Evolutionary conservation across 805 yeast genomes (phyloP).

Genomic region (Suhomyces vadensis): DNA sequence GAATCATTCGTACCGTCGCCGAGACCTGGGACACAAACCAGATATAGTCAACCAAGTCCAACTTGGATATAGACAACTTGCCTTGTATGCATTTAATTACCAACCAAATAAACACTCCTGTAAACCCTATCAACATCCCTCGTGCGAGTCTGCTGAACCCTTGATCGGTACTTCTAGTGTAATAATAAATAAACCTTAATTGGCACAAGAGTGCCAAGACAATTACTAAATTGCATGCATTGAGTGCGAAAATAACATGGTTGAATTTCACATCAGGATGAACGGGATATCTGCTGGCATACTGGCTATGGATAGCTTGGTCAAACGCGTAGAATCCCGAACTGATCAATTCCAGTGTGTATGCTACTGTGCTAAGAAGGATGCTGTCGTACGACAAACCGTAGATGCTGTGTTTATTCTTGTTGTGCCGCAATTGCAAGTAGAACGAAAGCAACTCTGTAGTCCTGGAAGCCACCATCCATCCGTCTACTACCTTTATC

Average conservation of each 20-base stretch:
- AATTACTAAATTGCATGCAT: neutral
- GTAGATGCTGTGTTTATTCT: constrained; percentile 17
- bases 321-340: constrained; percentile 11
- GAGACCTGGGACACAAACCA: constrained; percentile 37
- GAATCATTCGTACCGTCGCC: constrained; percentile 29
- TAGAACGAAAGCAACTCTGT: neutral
- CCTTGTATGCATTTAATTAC: neutral
- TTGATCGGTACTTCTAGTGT: constrained; percentile 39
- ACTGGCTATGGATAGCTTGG: constrained; percentile 10
- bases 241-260: neutral
- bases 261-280: constrained; percentile 15
- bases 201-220: constrained; percentile 21
- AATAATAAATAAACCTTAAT: constrained; percentile 20
- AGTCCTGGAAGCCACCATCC: neutral
- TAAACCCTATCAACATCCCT: constrained; percentile 1
- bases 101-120: constrained; percentile 13
- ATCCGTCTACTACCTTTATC: neutral
- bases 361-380: constrained; percentile 8
- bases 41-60: constrained; percentile 44
- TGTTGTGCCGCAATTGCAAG: constrained; percentile 11
- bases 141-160: constrained; percentile 26
- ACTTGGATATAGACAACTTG: constrained; percentile 20
- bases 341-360: constrained; percentile 9
- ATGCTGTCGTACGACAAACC: constrained; percentile 22
- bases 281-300: constrained; percentile 32